These are phyloP conservation scores for Phytopythium montanum DNA, from an alignment of 352 stramenopile species.

Conservation along the genomic window DNA sequence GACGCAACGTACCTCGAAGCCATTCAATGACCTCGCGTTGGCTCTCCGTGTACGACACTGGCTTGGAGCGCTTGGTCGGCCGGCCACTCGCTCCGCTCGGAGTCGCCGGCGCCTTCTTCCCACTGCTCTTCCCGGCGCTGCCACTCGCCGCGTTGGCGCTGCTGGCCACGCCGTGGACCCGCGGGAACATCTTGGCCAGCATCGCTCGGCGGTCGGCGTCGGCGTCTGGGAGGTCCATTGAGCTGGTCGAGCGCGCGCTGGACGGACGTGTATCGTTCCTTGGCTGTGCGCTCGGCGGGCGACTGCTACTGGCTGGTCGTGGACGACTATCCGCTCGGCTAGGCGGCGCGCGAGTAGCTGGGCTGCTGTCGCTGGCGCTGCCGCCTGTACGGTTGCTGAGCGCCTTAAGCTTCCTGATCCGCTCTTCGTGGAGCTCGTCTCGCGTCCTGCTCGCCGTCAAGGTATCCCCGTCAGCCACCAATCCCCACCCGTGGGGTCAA, in stretches of 20 bases:
- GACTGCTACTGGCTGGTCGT: not conserved
- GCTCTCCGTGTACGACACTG: constrained; percentile 45
- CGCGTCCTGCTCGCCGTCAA: constrained; percentile 27
- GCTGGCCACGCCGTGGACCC: constrained; percentile 50
- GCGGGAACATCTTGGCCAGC: constrained; percentile 79
- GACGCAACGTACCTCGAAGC: constrained; percentile 34
- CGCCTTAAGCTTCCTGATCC: constrained; percentile 11
- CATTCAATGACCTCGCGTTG: constrained; percentile 81
- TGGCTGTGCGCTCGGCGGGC: no score
- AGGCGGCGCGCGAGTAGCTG: not conserved
- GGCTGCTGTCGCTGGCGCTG: not conserved
- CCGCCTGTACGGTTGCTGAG: constrained; percentile 2
- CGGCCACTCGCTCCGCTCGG: constrained; percentile 10
- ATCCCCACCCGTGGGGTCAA: not conserved
- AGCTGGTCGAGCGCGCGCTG: constrained; percentile 17
- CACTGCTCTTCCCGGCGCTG: constrained; percentile 14
- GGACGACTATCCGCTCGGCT: not conserved
- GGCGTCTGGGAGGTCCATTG: constrained; percentile 11
- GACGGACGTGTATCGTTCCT: constrained; percentile 17
- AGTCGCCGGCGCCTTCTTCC: not conserved
- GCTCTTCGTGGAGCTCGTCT: constrained; percentile 55
- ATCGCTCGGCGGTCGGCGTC: constrained; percentile 53
- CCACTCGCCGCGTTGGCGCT: constrained; percentile 9
- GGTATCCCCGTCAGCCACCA: constrained; percentile 2
- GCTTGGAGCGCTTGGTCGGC: constrained; percentile 39